phyloP scores from a whole-genome alignment of 2,329 filamentous ascomycete genomes.

The Epichloe scottii region DNA sequence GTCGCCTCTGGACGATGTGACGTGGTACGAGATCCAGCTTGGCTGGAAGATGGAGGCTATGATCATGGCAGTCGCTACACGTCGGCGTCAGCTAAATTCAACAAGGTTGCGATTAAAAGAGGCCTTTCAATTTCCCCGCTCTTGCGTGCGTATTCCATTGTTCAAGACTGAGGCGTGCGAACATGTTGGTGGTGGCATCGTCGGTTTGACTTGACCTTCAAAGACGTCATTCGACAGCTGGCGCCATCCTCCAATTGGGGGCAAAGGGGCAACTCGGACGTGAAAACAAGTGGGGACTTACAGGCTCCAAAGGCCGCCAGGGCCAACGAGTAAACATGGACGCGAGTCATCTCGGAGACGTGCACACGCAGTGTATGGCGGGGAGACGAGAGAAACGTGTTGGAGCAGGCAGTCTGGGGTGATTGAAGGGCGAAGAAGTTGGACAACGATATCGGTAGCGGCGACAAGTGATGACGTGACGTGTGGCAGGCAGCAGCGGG shows the following conservation, averaged over 20 bases:
- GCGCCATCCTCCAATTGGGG: background rate
- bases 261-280: background rate
- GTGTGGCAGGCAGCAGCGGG: background rate
- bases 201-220: background rate
- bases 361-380: background rate
- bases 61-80: constrained; percentile 56
- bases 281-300: constrained; percentile 20
- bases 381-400: background rate
- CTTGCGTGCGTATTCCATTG: too few species aligned
- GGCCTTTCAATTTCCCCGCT: too few species aligned
- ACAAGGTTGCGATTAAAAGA: background rate
- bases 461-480: background rate
- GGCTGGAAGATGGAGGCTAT: constrained; percentile 56
- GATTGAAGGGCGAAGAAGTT: background rate
- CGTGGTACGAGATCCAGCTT: constrained; percentile 56
- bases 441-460: background rate
- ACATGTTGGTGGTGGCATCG: background rate
- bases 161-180: background rate
- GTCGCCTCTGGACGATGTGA: constrained; percentile 34
- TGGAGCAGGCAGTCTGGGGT: background rate
- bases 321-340: constrained; percentile 29
- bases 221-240: constrained; percentile 18
- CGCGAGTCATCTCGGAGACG: constrained; percentile 27
- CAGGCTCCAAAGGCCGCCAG: constrained; percentile 30
- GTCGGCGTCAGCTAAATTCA: constrained; percentile 17